Conservation (phyloP, 805 yeast species). For the Jamesozyma rosinii region DNA sequence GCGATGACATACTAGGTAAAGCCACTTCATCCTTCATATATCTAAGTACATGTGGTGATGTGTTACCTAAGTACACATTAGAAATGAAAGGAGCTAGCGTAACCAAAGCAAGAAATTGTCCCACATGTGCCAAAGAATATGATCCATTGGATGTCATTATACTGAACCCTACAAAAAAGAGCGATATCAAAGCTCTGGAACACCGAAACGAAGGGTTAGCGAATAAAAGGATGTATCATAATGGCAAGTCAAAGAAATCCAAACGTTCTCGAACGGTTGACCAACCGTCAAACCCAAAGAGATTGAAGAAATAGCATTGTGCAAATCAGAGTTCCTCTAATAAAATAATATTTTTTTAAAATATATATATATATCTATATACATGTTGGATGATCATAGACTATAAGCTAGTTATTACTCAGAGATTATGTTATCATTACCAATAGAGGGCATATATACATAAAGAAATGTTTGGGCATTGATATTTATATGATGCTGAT, state of each 20-base stretch:
- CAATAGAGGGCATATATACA: not conserved
- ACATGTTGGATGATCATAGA: not conserved
- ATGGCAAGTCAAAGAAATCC: constrained; percentile 26
- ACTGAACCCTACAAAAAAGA: constrained; percentile 26
- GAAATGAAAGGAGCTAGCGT: constrained; percentile 19
- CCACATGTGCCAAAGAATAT: constrained; percentile 32
- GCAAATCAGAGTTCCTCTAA: not conserved
- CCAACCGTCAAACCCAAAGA: not conserved
- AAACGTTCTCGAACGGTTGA: constrained; percentile 1
- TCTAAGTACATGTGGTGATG: constrained; percentile 39
- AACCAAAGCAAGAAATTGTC: constrained; percentile 26
- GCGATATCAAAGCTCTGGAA: constrained; percentile 16
- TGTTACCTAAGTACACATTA: constrained; percentile 30
- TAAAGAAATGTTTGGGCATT: not conserved
- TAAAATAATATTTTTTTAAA: not conserved
- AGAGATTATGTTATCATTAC: not conserved
- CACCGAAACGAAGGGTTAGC: constrained; percentile 21
- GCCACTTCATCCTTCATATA: constrained; percentile 36
- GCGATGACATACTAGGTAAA: constrained; percentile 30
- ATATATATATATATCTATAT: not conserved
- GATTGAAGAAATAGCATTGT: not conserved
- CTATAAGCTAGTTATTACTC: too few relatives aligned
- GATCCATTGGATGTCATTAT: constrained; percentile 31
- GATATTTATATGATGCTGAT: too few relatives aligned
- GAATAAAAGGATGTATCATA: constrained; percentile 28